A percentile compares a stretch with the other conserved stretches of the same genome.
Conservation (phyloP, 2,329 filamentous ascomycete genomes). For the Aspergillus ruber region DNA sequence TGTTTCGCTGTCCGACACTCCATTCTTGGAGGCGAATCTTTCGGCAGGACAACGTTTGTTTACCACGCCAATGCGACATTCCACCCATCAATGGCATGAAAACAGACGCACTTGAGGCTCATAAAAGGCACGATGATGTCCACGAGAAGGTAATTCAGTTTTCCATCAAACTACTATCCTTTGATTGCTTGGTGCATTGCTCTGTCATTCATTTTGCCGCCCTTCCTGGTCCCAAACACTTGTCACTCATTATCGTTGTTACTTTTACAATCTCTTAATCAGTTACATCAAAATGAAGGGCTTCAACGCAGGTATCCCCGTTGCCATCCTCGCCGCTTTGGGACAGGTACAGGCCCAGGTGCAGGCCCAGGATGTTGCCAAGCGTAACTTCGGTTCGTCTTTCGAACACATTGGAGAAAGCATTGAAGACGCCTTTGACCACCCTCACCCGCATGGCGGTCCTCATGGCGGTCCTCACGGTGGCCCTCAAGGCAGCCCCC, state of each 20-base stretch:
- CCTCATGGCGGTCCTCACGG: constrained; percentile 5
- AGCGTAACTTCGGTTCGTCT: constrained; percentile 2
- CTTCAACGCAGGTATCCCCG: constrained; percentile 27
- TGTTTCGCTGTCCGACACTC: neutral
- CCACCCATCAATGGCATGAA: neutral
- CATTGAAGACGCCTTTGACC: neutral
- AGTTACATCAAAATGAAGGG: constrained; percentile 27
- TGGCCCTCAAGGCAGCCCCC: constrained; percentile 16
- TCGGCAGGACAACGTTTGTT: constrained; percentile 5
- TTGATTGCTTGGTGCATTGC: neutral
- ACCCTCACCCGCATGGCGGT: constrained; percentile 1
- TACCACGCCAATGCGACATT: constrained; percentile 7
- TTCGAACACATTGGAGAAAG: neutral
- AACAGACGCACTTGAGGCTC: neutral
- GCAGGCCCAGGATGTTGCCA: neutral
- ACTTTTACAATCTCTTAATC: neutral
- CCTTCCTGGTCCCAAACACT: neutral
- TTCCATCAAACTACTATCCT: neutral
- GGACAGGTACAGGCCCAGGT: constrained; percentile 17
- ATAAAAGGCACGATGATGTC: neutral
- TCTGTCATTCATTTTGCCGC: neutral
- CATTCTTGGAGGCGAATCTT: neutral
- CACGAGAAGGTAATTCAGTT: neutral
- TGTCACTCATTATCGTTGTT: neutral
- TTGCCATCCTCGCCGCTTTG: constrained; percentile 29